phyloP scores from a whole-genome alignment of 208 protist species.

The Wallacemonas sp. region DNA sequence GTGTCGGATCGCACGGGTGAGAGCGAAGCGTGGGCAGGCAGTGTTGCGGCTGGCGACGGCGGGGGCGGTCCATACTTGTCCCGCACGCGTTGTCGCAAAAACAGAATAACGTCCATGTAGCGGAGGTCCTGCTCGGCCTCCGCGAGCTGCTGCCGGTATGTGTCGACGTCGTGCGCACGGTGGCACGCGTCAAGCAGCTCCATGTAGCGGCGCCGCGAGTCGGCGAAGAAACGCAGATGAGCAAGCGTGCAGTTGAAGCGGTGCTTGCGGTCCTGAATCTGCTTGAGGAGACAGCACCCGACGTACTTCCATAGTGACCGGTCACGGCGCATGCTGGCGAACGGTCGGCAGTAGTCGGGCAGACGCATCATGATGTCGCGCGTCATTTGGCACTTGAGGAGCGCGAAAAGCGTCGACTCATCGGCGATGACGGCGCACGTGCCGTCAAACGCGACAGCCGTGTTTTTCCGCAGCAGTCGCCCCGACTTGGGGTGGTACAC shows the following conservation, averaged over 20 bases:
- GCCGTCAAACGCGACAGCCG: slow-evolving; percentile 39
- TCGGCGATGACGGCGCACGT: slow-evolving; percentile 35
- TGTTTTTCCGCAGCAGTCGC: slow-evolving; percentile 57
- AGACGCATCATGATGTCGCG: slow-evolving; percentile 39
- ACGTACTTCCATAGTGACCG: slow-evolving; percentile 66
- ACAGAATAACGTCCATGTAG: slow-evolving; percentile 75
- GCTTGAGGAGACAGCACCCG: slow-evolving; percentile 43
- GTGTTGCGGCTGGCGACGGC: background rate
- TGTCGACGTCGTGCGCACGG: slow-evolving; percentile 39
- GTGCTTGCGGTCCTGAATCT: slow-evolving; percentile 51
- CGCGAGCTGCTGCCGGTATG: slow-evolving; percentile 47
- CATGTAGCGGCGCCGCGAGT: slow-evolving; percentile 67
- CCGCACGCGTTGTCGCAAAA: slow-evolving; percentile 55
- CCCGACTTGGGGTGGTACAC: slow-evolving; percentile 43
- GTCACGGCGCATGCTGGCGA: slow-evolving; percentile 34
- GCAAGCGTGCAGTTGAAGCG: slow-evolving; percentile 82
- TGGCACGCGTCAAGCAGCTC: slow-evolving; percentile 71
- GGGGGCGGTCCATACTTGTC: slow-evolving; percentile 33
- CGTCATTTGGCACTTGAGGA: slow-evolving; percentile 58
- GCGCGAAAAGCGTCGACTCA: slow-evolving; percentile 42
- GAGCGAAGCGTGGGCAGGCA: background rate
- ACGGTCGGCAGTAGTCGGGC: slow-evolving; percentile 63
- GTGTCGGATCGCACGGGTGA: too few species aligned
- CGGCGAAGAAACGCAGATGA: slow-evolving; percentile 66
- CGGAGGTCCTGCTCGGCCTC: slow-evolving; percentile 73